A percentile compares a stretch with the other conserved stretches of the same genome.
phyloP scores from a whole-genome alignment of 2,329 filamentous ascomycete genomes.

The Fusarium gaditjirri region DNA sequence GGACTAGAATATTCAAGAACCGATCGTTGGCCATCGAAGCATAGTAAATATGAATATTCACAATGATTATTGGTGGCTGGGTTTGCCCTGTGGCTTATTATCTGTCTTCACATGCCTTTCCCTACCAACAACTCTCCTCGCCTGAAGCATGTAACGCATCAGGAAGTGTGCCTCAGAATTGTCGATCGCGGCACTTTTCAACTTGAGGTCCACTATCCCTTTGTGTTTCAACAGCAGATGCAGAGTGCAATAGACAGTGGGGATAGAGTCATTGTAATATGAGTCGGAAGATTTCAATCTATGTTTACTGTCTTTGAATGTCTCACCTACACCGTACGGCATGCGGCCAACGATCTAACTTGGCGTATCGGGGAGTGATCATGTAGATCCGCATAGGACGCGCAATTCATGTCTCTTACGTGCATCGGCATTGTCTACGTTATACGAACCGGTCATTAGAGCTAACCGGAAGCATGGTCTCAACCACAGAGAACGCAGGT shows the following conservation, averaged over 20 bases:
- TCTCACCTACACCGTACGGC: slow-evolving; percentile 19
- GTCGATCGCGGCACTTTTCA: not conserved
- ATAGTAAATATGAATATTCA: not conserved
- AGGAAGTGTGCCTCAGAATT: not conserved
- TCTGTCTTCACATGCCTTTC: slow-evolving; percentile 17
- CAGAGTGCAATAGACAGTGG: not conserved
- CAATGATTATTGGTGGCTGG: not conserved
- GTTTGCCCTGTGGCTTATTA: not conserved
- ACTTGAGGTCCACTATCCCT: not conserved
- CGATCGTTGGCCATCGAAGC: not conserved
- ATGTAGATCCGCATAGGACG: slow-evolving; percentile 28
- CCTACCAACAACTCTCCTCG: not conserved
- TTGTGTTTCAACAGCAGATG: not conserved
- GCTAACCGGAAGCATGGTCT: slow-evolving; percentile 13
- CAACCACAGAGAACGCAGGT: slow-evolving; percentile 3
- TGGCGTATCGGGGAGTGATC: slow-evolving; percentile 30
- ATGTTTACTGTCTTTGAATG: slow-evolving; percentile 4
- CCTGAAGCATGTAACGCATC: slow-evolving; percentile 3
- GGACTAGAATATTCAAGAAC: not conserved
- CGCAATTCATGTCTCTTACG: slow-evolving; percentile 37
- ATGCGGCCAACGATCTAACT: slow-evolving; percentile 3
- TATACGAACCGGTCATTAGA: slow-evolving; percentile 11
- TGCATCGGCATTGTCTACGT: slow-evolving; percentile 29
- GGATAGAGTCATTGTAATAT: not conserved
- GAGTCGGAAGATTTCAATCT: not conserved